Base-by-base conservation (phyloP, 169 alveolate species). In the Sarcocystis neurona region DNA sequence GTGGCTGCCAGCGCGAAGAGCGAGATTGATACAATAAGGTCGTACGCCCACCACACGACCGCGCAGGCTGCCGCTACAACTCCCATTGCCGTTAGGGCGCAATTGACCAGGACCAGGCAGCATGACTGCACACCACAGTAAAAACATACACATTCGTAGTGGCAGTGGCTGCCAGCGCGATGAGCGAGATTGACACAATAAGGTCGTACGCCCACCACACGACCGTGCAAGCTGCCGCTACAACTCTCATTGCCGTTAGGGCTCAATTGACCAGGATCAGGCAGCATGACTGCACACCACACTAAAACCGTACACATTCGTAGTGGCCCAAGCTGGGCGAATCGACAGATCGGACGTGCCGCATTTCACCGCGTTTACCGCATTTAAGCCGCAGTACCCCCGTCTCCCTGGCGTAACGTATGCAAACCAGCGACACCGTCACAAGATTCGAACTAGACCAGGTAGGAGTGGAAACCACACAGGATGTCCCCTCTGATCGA, bases 181-280 rank as follows among this genome's bases (percentile, higher is more conserved):
- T 39, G 58, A 72, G 56, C 39, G 82, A 37, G 27, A 37, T 43
- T 39, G 82, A 48, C 37, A 72, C 82, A 32, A 72, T 30, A 20
- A 27, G 18, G 46, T 72, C 82, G 56, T 39, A 72, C 56, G 6
- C 23, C 82, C 82, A 72, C 82, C 82, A 72, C 37, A 72, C 53
- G 34, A 72, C 0, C 27, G 58, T 56, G 39, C 56, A 48, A 32
- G 32, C 43, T 12, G 58, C 82, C 2, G 82, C 3, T 0, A 32
- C 41, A 23, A 43, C 32, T 47, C 58, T 43, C 12, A 72, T 47
- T 1, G 82, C 53, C 56, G 18, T 39, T n/a, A 72, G 82, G n/a
- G 58, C 82, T 47, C 58, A 72, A 32, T 72, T 72, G 27, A 72
- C 30, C 56, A 72, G 41, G 2, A 72, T 32, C 2, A 39, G 10